These are phyloP conservation scores for Dipteronia dyeriana DNA, from an alignment of 345 rosid genomes.

Conservation along the genomic window DNA sequence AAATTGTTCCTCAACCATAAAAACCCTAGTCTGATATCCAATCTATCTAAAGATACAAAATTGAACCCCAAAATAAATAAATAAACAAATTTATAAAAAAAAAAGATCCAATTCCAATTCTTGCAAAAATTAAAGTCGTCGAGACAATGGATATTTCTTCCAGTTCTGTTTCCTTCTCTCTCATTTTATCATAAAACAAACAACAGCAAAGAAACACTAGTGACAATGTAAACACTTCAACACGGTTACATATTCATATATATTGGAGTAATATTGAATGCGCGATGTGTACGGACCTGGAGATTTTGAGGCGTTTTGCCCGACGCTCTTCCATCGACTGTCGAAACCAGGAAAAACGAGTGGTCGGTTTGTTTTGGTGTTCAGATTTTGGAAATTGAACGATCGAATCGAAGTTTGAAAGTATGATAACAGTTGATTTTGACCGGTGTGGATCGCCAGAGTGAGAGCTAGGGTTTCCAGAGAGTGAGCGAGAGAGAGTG, in stretches of 20 bases:
- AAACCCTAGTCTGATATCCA: background rate
- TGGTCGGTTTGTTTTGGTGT: background rate
- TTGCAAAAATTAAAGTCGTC: too few relatives aligned
- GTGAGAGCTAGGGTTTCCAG: constrained; percentile 17
- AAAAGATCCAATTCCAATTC: background rate
- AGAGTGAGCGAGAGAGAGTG: background rate
- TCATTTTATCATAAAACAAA: constrained; percentile 4
- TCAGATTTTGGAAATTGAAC: background rate
- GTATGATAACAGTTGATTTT: background rate
- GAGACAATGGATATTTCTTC: background rate
- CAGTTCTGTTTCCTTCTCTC: constrained; percentile 1
- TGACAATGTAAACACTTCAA: background rate
- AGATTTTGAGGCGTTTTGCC: constrained; percentile 53
- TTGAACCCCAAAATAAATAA: background rate
- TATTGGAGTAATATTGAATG: background rate
- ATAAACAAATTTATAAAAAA: background rate
- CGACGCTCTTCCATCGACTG: constrained; percentile 49
- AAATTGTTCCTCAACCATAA: background rate
- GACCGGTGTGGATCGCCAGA: background rate
- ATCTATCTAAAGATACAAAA: background rate
- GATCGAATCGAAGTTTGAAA: background rate
- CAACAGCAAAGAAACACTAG: background rate
- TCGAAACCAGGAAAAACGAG: background rate
- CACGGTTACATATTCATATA: background rate
- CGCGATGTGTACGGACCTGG: constrained; percentile 30